phyloP scores from a whole-genome alignment of 805 yeast genomes.

The Cyberlindnera amylophila region DNA sequence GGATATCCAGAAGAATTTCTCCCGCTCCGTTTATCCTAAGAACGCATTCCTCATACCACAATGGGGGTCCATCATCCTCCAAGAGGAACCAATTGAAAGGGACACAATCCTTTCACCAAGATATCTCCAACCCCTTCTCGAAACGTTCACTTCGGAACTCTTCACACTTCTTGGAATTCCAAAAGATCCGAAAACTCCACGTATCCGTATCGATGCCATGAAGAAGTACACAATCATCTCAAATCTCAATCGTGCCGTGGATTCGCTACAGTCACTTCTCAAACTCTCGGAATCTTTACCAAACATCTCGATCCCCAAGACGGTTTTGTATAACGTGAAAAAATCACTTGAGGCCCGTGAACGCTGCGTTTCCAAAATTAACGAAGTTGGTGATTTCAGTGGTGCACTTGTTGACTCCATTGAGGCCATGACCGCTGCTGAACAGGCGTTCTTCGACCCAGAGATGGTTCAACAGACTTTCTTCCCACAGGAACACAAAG shows the following conservation, averaged over 20 bases:
- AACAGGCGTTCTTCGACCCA: slow-evolving; percentile 83
- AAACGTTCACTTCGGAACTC: slow-evolving; percentile 70
- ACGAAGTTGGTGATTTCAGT: slow-evolving; percentile 32
- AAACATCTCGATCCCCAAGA: slow-evolving; percentile 78
- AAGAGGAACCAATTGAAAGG: slow-evolving; percentile 25
- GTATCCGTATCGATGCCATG: slow-evolving; percentile 61
- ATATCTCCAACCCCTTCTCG: slow-evolving; percentile 56
- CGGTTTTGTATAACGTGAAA: slow-evolving; percentile 57
- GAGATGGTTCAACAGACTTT: slow-evolving; percentile 94
- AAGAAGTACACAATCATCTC: slow-evolving; percentile 54
- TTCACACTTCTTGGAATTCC: slow-evolving; percentile 73
- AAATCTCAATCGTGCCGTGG: slow-evolving; percentile 58
- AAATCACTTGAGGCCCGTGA: slow-evolving; percentile 42
- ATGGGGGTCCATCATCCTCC: slow-evolving; percentile 69
- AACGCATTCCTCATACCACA: slow-evolving; percentile 67
- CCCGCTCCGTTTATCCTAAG: slow-evolving; percentile 20
- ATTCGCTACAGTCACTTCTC: slow-evolving; percentile 69
- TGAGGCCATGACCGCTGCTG: slow-evolving; percentile 32
- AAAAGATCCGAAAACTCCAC: slow-evolving; percentile 50
- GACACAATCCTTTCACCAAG: slow-evolving; percentile 33
- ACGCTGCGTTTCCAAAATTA: slow-evolving; percentile 28
- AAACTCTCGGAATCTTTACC: slow-evolving; percentile 66
- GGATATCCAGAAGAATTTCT: slow-evolving; percentile 27
- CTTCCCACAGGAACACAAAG: slow-evolving; percentile 92
- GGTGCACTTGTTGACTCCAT: slow-evolving; percentile 59